Percentiles rank a stretch among this genome's conserved stretches.
phyloP scores from a whole-genome alignment of 768 basidiomycete genomes.

The Russula virescens region DNA sequence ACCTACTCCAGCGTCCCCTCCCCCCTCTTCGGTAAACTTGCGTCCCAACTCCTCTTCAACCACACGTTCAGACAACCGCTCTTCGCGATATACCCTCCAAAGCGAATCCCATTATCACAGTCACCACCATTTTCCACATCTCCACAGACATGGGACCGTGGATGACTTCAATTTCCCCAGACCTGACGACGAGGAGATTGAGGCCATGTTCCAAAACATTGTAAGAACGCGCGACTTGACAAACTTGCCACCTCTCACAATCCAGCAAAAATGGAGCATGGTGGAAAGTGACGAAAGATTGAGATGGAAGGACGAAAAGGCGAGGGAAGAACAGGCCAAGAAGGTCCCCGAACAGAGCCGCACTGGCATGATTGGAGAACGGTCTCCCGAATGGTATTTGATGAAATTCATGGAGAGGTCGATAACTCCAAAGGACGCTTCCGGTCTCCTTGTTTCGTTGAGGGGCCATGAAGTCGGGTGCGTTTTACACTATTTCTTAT shows the following conservation, averaged over 20 bases:
- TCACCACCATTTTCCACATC: constrained; percentile 35
- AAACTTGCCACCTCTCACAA: constrained; percentile 51
- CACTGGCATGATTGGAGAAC: constrained; percentile 47
- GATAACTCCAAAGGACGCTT: constrained; percentile 75
- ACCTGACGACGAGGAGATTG: constrained; percentile 75
- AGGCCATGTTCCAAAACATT: constrained; percentile 73
- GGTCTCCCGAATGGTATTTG: constrained; percentile 90
- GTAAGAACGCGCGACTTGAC: constrained; percentile 61
- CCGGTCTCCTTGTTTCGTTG: constrained; percentile 67
- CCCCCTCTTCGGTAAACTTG: constrained; percentile 25
- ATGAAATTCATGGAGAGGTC: constrained; percentile 84
- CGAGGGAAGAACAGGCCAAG: constrained; percentile 54
- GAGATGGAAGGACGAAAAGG: constrained; percentile 69
- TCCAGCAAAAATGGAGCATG: constrained; percentile 90
- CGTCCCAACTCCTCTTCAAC: constrained; percentile 35
- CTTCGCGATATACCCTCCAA: constrained; percentile 57
- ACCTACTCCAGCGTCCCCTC: constrained; percentile 26
- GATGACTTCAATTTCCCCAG: constrained; percentile 71
- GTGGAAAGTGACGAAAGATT: constrained; percentile 79
- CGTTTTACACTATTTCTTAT: constrained; percentile 24
- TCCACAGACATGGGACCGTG: constrained; percentile 36
- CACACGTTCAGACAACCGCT: constrained; percentile 50
- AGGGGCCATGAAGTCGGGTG: constrained; percentile 79
- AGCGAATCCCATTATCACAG: constrained; percentile 52
- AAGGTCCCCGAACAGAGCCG: constrained; percentile 57